Evolutionary conservation across 495 filamentous ascomycete genomes (phyloP), one percentile per base, ranked within the genome.

Genomic region (Evansstolkia leycettana): DNA sequence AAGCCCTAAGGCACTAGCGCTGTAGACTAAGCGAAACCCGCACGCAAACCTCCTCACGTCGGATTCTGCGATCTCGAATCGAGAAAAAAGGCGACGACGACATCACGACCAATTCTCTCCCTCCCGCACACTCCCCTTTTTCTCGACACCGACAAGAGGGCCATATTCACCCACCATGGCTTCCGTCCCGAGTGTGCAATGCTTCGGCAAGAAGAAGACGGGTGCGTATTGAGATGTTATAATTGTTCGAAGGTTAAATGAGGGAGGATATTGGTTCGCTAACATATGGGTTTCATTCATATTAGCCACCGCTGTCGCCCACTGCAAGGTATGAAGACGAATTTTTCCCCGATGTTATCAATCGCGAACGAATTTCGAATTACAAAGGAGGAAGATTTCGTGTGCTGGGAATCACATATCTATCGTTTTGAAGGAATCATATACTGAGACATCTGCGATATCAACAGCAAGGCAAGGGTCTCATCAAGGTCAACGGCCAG

Each of bases 401-500:
- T 23, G 5, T 23, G 9, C 31, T 36, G 12, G 40, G 9, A 40
- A 16, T 33, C 10, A 43, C 15, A 17, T 11, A 15, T 17, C 11
- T 37, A 28, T 37, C 32, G 28, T 34, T 23, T 23, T 33, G 30
- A 37, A 38, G 12, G 46, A 51, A 52, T 42, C 45, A 31, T 28
- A 46, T 42, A 46, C 59, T 63, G 48, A 63, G 54, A 49, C 41
- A 49, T 28, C 35, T 37, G 20, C 20, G 9, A 23, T n/a, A 46
- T 45, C 43, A 57, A 60, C 57, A 88, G 84, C 67, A 79, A 65
- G 86, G 86, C 55, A 84, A 82, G 61, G 90, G 90, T 64, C 82
- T 98, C 52, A 73, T 98, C 69, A 93, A 88, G 75, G 90, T 96
- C 60, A 98, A 98, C 74, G 90, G 90, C 65, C 81, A 85, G 67